These are phyloP conservation scores for Ceratobasidium sp. DNA, from an alignment of 1,284 basidiomycete species.

Conservation along the genomic window DNA sequence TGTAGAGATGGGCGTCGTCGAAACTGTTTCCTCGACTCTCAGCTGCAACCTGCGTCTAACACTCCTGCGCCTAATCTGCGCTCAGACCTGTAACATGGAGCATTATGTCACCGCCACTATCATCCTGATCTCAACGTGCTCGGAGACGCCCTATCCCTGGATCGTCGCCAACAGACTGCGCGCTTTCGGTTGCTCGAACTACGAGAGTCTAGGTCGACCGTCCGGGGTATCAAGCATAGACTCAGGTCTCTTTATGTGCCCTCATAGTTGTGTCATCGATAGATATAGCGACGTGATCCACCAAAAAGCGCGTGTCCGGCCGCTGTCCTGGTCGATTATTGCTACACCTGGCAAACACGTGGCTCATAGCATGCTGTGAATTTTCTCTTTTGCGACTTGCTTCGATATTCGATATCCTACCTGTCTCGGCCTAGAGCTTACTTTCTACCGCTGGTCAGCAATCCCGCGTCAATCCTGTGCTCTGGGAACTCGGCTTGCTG, in stretches of 20 bases:
- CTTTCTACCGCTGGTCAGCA: neutral
- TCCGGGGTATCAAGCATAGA: conserved; percentile 17
- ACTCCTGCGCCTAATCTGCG: neutral
- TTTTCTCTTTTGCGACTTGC: conserved; percentile 9
- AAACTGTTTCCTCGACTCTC: no score
- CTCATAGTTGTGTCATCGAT: neutral
- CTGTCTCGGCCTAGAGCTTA: conserved; percentile 6
- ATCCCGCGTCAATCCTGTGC: conserved; percentile 35
- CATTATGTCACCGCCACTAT: neutral
- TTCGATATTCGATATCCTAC: conserved; percentile 21
- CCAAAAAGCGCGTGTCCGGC: neutral
- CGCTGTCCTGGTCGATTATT: conserved; percentile 23
- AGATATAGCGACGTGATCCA: neutral
- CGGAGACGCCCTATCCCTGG: conserved; percentile 7
- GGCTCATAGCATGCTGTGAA: conserved; percentile 39
- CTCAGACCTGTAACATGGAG: neutral
- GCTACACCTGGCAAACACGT: conserved; percentile 36
- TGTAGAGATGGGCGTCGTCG: neutral
- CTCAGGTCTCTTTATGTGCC: neutral
- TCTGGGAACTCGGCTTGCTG: conserved; percentile 23
- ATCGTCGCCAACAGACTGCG: conserved; percentile 20
- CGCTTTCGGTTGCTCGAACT: neutral
- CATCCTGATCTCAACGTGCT: conserved; percentile 4
- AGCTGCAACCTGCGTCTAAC: no score
- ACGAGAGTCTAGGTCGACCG: neutral